These are phyloP conservation scores for Gossypium gossypioides DNA, from an alignment of 441 rosid species.

Conservation along the genomic window DNA sequence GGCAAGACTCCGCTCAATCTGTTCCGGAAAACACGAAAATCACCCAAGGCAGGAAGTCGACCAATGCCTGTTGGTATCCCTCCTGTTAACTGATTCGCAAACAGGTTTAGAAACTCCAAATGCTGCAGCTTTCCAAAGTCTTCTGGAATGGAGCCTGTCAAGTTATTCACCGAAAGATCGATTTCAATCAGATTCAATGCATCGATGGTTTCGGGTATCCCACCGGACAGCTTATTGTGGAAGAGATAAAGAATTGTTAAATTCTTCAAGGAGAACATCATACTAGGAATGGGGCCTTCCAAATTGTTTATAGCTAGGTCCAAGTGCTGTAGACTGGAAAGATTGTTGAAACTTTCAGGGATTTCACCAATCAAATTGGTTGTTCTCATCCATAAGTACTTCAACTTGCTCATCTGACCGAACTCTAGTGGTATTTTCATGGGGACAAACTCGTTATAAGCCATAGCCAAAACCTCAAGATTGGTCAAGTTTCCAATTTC, in stretches of 20 bases:
- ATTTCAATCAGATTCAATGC: conserved; percentile 29
- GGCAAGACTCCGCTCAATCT: conserved; percentile 57
- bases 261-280: conserved; percentile 42
- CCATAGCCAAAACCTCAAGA: conserved; percentile 40
- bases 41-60: conserved; percentile 33
- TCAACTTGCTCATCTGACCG: conserved; percentile 44
- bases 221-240: conserved; percentile 42
- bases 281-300: conserved; percentile 43
- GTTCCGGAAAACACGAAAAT: conserved; percentile 37
- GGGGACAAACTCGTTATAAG: conserved; percentile 41
- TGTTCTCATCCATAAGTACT: conserved; percentile 29
- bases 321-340: conserved; percentile 39
- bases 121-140: conserved; percentile 48
- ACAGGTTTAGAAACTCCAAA: conserved; percentile 30
- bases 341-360: conserved; percentile 35
- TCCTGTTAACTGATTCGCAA: conserved; percentile 45
- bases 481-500: conserved; percentile 60
- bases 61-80: conserved; percentile 43
- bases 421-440: conserved; percentile 52
- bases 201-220: conserved; percentile 38
- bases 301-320: conserved; percentile 42
- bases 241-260: conserved; percentile 34
- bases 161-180: conserved; percentile 47
- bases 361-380: conserved; percentile 58
- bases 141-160: conserved; percentile 54